Percentiles rank a stretch among this genome's conserved stretches.
These are phyloP conservation scores for California macrophylla DNA, from an alignment of 441 rosid genomes.

Conservation along the genomic window DNA sequence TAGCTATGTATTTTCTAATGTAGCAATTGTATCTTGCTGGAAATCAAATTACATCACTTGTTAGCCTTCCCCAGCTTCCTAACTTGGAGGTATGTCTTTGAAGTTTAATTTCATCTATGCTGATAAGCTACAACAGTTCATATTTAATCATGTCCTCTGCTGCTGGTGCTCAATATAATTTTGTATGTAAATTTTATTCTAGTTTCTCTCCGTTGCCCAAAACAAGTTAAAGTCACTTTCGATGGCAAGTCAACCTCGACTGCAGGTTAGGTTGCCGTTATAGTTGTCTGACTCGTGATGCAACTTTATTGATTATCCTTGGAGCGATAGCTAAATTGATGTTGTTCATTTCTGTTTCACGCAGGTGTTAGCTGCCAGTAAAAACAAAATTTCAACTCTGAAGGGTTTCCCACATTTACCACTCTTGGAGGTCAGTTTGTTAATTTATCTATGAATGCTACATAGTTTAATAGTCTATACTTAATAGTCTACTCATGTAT, in stretches of 20 bases:
- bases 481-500: not conserved
- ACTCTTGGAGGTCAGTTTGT: slow-evolving; percentile 65
- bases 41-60: slow-evolving; percentile 91
- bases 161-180: not conserved
- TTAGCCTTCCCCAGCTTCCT: slow-evolving; percentile 90
- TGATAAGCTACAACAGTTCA: slow-evolving; percentile 12
- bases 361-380: slow-evolving; percentile 98
- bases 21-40: slow-evolving; percentile 99
- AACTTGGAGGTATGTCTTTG: slow-evolving; percentile 70
- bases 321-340: slow-evolving; percentile 11
- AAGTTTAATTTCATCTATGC: slow-evolving; percentile 12
- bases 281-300: slow-evolving; percentile 2
- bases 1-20: slow-evolving; percentile 24
- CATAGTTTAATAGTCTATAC: not conserved
- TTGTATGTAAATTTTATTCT: slow-evolving; percentile 15
- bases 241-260: slow-evolving; percentile 98
- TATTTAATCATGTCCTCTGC: slow-evolving; percentile 4
- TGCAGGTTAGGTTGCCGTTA: slow-evolving; percentile 56
- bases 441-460: not conserved
- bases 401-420: slow-evolving; percentile 91
- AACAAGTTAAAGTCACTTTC: slow-evolving; percentile 89
- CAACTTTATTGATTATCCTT: slow-evolving; percentile 8
- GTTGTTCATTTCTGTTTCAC: slow-evolving; percentile 4
- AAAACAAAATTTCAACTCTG: slow-evolving; percentile 81
- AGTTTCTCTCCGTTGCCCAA: slow-evolving; percentile 99